phyloP scores from a whole-genome alignment of 2,329 filamentous ascomycete genomes.

The Onygenales sp. region DNA sequence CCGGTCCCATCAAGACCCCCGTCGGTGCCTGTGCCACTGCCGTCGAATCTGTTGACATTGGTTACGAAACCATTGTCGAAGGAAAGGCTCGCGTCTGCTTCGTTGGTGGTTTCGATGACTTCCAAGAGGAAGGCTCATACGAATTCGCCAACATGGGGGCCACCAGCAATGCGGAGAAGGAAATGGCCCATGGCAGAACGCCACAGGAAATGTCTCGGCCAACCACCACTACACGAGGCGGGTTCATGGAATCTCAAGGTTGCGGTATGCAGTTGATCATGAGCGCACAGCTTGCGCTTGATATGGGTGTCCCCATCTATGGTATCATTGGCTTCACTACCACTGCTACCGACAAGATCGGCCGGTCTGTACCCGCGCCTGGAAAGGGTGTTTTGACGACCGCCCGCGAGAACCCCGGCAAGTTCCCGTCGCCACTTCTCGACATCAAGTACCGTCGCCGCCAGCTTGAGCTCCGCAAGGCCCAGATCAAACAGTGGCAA shows the following conservation, averaged over 20 bases:
- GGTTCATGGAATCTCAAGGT: constrained; percentile 99
- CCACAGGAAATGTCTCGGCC: constrained; percentile 97
- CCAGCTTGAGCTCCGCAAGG: constrained; percentile 87
- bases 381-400: constrained; percentile 95
- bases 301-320: constrained; percentile 98
- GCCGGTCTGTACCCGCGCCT: constrained; percentile 89
- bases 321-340: constrained; percentile 88
- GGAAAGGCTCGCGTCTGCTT: constrained; percentile 97
- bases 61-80: constrained; percentile 96
- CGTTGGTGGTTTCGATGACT: constrained; percentile 98
- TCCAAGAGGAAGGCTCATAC: constrained; percentile 97
- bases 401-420: constrained; percentile 80
- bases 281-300: constrained; percentile 88
- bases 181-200: constrained; percentile 89
- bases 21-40: constrained; percentile 96
- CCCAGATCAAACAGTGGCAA: constrained; percentile 93
- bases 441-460: constrained; percentile 96
- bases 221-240: constrained; percentile 90
- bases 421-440: constrained; percentile 88
- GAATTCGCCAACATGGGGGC: constrained; percentile 99
- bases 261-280: constrained; percentile 98
- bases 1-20: constrained; percentile 95
- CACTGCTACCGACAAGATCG: constrained; percentile 98
- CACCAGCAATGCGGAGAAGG: constrained; percentile 94
- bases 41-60: constrained; percentile 94